Conservation (phyloP, 495 filamentous ascomycete species). For the Aspergillus egyptiacus region DNA sequence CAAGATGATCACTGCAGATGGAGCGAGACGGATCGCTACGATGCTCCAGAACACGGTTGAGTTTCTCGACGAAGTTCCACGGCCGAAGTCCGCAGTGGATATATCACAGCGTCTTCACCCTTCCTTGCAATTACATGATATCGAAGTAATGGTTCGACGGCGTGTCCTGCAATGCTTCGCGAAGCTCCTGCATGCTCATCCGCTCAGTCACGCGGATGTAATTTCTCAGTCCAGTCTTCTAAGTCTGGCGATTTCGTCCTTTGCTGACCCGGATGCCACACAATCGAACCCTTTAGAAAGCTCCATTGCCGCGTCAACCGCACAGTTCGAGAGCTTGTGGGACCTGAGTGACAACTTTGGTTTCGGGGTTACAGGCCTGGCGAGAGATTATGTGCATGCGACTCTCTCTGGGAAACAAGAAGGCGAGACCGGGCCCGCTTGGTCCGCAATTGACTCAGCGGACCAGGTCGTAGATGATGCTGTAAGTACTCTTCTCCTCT, state of each 20-base stretch:
- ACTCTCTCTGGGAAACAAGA: constrained; percentile 66
- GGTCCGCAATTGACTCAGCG: constrained; percentile 56
- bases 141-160: constrained; percentile 87
- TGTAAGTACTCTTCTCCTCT: constrained; percentile 31
- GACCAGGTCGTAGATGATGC: constrained; percentile 67
- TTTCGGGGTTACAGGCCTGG: constrained; percentile 83
- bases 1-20: constrained; percentile 84
- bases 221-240: constrained; percentile 88
- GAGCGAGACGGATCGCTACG: constrained; percentile 82
- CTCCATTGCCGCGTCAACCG: constrained; percentile 86
- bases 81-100: constrained; percentile 84
- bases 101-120: constrained; percentile 77
- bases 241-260: constrained; percentile 83
- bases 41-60: constrained; percentile 95
- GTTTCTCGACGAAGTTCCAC: constrained; percentile 76
- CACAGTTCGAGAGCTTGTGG: constrained; percentile 88
- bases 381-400: constrained; percentile 68
- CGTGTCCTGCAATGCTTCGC: constrained; percentile 92
- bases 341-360: constrained; percentile 91
- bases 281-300: constrained; percentile 79
- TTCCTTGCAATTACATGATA: constrained; percentile 82
- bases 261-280: constrained; percentile 88
- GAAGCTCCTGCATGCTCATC: constrained; percentile 81
- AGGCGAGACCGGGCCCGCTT: constrained; percentile 48
- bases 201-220: constrained; percentile 71